Percentiles rank a stretch among this genome's conserved stretches.
Conservation (phyloP, 768 basidiomycete genomes). For the Zangia roseola region DNA sequence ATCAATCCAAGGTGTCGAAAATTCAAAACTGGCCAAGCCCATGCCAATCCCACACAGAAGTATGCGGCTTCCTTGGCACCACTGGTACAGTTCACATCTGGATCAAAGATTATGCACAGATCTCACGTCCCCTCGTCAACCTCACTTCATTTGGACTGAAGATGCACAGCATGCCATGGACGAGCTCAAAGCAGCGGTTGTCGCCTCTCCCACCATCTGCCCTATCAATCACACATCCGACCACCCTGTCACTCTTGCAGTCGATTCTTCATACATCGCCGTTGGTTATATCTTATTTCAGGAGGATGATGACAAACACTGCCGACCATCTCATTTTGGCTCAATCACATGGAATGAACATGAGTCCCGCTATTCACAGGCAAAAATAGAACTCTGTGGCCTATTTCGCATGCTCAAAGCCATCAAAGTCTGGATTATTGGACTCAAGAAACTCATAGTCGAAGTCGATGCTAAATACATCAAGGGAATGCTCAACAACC, state of each 20-base stretch:
- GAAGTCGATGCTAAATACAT: constrained; percentile 42
- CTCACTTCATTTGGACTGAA: constrained; percentile 26
- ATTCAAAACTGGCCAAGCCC: constrained; percentile 32
- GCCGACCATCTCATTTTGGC: constrained; percentile 36
- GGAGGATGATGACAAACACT: too few species aligned
- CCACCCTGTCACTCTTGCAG: constrained; percentile 7
- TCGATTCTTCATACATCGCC: constrained; percentile 33
- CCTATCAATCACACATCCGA: constrained; percentile 13
- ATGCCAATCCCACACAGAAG: constrained; percentile 13
- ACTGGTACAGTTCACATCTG: constrained; percentile 27
- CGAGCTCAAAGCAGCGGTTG: constrained; percentile 20
- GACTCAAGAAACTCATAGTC: too few species aligned
- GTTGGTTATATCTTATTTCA: constrained; percentile 37
- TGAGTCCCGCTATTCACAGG: constrained; percentile 11
- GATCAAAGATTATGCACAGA: constrained; percentile 29
- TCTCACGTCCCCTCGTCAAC: constrained; percentile 23
- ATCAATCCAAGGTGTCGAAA: constrained; percentile 24
- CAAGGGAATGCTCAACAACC: constrained; percentile 38
- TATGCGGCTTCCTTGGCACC: constrained; percentile 29
- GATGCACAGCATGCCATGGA: neutral
- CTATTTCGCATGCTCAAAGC: constrained; percentile 24
- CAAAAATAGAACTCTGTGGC: constrained; percentile 31
- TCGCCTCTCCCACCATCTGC: neutral
- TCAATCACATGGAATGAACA: constrained; percentile 36
- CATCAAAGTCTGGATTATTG: constrained; percentile 20